Conservation (phyloP, 371 early-diverging fungal species). For the Rhizomucor pusillus region DNA sequence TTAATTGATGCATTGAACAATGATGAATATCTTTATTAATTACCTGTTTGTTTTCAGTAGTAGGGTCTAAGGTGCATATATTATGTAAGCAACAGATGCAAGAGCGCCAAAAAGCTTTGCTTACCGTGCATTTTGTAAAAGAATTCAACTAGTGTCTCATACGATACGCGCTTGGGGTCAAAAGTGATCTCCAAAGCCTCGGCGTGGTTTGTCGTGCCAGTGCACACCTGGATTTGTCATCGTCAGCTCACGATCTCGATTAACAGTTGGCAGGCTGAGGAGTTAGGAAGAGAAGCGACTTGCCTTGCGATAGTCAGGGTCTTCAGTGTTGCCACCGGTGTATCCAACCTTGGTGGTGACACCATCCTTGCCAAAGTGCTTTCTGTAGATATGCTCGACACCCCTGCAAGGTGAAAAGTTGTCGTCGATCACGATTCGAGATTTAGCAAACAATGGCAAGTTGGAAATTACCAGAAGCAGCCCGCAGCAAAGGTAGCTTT, state of each 20-base stretch:
- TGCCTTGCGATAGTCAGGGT: constrained; percentile 66
- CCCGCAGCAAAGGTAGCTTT: constrained; percentile 20
- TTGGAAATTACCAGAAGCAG: constrained; percentile 28
- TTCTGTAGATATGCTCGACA: constrained; percentile 79
- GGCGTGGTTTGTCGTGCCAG: constrained; percentile 77
- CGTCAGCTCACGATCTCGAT: not conserved
- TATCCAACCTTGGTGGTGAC: constrained; percentile 79
- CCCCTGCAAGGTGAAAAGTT: constrained; percentile 59
- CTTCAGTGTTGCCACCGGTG: constrained; percentile 63
- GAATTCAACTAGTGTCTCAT: constrained; percentile 70
- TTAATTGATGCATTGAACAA: constrained; percentile 12
- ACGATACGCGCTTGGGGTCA: constrained; percentile 68
- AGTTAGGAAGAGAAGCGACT: constrained; percentile 4
- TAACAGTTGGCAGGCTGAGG: not conserved
- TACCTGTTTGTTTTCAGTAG: constrained; percentile 20
- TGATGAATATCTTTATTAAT: not conserved
- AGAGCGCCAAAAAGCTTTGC: not conserved
- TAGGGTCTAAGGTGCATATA: constrained; percentile 24
- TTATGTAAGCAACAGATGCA: not conserved
- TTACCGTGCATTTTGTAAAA: constrained; percentile 85
- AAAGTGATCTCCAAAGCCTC: constrained; percentile 81
- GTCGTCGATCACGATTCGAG: not conserved
- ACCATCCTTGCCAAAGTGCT: constrained; percentile 52
- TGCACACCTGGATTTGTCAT: constrained; percentile 50
- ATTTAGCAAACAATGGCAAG: not conserved